Evolutionary conservation across 805 yeast species (phyloP).

Genomic region (Lachancea fermentati): DNA sequence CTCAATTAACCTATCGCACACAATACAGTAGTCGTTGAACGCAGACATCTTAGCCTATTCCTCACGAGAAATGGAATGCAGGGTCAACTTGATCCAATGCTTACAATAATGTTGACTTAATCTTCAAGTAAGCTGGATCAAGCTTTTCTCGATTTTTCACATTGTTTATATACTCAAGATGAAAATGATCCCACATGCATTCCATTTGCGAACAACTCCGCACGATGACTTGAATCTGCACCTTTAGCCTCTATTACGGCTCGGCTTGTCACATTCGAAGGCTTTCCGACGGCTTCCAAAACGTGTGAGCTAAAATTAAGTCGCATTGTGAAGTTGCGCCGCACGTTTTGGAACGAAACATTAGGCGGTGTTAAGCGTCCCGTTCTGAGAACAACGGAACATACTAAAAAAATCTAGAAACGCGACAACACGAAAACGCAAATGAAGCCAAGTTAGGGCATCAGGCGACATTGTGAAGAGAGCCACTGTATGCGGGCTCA

Average conservation of each 20-base stretch:
- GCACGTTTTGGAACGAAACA: neutral
- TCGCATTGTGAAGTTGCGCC: neutral
- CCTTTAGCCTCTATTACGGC: neutral
- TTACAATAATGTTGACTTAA: neutral
- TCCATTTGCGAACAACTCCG: neutral
- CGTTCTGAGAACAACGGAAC: neutral
- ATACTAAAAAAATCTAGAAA: neutral
- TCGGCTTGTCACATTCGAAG: neutral
- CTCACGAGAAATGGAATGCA: neutral
- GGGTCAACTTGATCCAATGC: neutral
- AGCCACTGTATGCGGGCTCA: too few relatives aligned
- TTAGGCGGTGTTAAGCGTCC: neutral
- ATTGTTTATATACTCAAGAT: neutral
- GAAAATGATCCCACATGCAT: neutral
- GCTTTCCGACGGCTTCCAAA: neutral
- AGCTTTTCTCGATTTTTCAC: too few relatives aligned
- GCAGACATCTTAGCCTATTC: constrained; percentile 24
- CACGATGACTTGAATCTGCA: neutral
- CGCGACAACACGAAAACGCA: neutral
- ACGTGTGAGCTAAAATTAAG: neutral
- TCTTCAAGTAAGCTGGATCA: neutral
- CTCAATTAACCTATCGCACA: constrained; percentile 40
- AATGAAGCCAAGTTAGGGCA: neutral
- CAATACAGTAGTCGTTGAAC: constrained; percentile 50
- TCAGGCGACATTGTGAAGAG: too few relatives aligned